Base-by-base conservation (phyloP, 1,284 basidiomycete species). In the Apiotrichum montevideense region DNA sequence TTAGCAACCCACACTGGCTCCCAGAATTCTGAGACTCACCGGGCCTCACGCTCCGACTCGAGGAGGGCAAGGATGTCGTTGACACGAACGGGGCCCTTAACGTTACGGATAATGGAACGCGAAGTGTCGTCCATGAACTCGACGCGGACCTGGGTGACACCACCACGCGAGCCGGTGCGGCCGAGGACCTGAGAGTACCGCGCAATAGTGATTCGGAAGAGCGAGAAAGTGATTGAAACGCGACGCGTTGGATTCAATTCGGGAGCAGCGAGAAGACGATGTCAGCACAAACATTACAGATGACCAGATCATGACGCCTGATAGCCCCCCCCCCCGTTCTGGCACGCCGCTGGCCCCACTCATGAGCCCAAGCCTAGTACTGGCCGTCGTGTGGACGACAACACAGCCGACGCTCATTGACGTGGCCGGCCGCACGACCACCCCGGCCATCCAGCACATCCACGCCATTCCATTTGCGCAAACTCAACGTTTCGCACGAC, bases 11-110 rank as follows among this genome's bases (percentile, higher is more conserved):
- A 33, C 6, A 46, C 21, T 11, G n/a, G 33, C 34, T 7, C 34
- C 7, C 34, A 13, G 32, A 8, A 35, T 7, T 11, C 34, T 7
- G 7, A 37, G 9, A 86, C 91, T 72, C 73, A 97, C 94, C 96
- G 92, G 75, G 96, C 96, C 83, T 99, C 96, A 82, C 96, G 92
- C 82, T 99, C 96, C 78, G 88, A 90, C 84, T 99, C 96, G 77
- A 98, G 84, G 70, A 99, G 82, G 71, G 94, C 93, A 67, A 99
- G 84, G 75, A 98, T 98, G 79, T 99, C 96, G 79, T 94, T 85
- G 79, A 92, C 88, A 69, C 91, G 84, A 66, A 98, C 94, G 65
- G 95, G 94, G 33, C 96, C 96, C 82, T 98, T 98, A 73, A 98
- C 96, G 83, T 98, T 98, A 69, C 95, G 90, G 81, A 98, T 96